Evolutionary conservation across 1,139 yeast genomes (phyloP).

Genomic region (Debaryomyces robertsiae): DNA sequence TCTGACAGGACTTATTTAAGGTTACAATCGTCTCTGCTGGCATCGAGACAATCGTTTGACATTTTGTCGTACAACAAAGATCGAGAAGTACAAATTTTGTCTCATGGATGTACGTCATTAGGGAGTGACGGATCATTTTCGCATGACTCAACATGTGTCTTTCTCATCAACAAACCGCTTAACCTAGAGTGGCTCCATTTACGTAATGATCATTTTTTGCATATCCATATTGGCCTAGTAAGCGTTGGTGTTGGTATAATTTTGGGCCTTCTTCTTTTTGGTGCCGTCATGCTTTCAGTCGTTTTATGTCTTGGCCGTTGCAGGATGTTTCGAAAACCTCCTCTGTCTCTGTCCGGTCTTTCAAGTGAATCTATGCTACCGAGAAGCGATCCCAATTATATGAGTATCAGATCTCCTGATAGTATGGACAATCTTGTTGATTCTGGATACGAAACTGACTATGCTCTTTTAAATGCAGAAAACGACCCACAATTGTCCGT

Average conservation of each 20-base stretch:
- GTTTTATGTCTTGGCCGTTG: constrained; percentile 31
- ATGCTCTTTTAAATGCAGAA: constrained; percentile 38
- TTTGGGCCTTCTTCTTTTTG: constrained; percentile 53
- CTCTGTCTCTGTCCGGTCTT: constrained; percentile 11
- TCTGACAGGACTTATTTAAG: constrained; percentile 42
- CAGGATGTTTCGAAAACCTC: constrained; percentile 8
- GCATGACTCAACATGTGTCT: constrained; percentile 54
- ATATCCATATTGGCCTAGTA: constrained; percentile 62
- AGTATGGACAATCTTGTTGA: constrained; percentile 29
- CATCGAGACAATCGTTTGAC: constrained; percentile 22
- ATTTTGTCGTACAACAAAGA: constrained; percentile 53
- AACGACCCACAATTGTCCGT: constrained; percentile 35
- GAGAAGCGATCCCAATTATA: constrained; percentile 34
- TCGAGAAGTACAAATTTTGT: constrained; percentile 64
- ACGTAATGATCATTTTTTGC: constrained; percentile 44
- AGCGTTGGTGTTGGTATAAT: constrained; percentile 69
- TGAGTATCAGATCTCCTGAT: constrained; percentile 41
- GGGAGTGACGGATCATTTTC: constrained; percentile 14
- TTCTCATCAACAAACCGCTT: constrained; percentile 68
- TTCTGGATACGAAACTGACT: constrained; percentile 51
- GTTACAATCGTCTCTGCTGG: constrained; percentile 15
- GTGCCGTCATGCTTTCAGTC: constrained; percentile 31
- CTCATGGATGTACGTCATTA: constrained; percentile 66
- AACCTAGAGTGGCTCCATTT: constrained; percentile 58
- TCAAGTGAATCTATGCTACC: constrained; percentile 18